These are phyloP conservation scores for Botrytis squamosa DNA, from an alignment of 2,329 filamentous ascomycete genomes.

Conservation along the genomic window DNA sequence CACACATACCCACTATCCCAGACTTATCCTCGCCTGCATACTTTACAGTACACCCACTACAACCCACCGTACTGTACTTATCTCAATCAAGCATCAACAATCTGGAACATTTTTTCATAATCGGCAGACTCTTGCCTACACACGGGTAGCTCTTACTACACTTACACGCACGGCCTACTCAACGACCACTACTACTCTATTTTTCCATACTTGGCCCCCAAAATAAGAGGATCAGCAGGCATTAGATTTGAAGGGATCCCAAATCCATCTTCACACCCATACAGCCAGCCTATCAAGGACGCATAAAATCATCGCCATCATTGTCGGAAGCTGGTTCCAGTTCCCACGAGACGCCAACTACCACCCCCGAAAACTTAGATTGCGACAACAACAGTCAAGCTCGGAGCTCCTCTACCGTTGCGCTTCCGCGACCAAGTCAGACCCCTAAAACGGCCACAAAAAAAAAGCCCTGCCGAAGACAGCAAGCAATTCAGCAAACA, in stretches of 20 bases:
- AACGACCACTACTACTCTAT: slow-evolving; percentile 8
- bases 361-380: slow-evolving; percentile 18
- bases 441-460: not conserved
- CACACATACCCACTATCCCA: slow-evolving; percentile 11
- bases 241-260: not conserved
- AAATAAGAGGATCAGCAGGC: slow-evolving; percentile 11
- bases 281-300: slow-evolving; percentile 12
- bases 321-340: slow-evolving; percentile 16
- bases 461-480: not conserved
- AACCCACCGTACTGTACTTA: not conserved
- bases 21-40: slow-evolving; percentile 16
- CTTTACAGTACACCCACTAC: not conserved
- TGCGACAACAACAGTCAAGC: slow-evolving; percentile 7
- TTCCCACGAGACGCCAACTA: slow-evolving; percentile 17
- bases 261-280: not conserved
- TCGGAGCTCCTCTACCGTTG: slow-evolving; percentile 4
- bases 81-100: slow-evolving; percentile 1
- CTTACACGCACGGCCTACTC: slow-evolving; percentile 14
- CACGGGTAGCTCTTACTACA: slow-evolving; percentile 3
- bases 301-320: slow-evolving; percentile 16
- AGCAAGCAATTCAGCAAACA: slow-evolving; percentile 18
- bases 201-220: slow-evolving; percentile 10
- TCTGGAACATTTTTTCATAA: not conserved
- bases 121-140: slow-evolving; percentile 1
- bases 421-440: slow-evolving; percentile 13